Percentiles rank a stretch among this genome's conserved stretches.
Evolutionary conservation across 352 stramenopile species (phyloP).

Genomic region (Pythium plurisporium): DNA sequence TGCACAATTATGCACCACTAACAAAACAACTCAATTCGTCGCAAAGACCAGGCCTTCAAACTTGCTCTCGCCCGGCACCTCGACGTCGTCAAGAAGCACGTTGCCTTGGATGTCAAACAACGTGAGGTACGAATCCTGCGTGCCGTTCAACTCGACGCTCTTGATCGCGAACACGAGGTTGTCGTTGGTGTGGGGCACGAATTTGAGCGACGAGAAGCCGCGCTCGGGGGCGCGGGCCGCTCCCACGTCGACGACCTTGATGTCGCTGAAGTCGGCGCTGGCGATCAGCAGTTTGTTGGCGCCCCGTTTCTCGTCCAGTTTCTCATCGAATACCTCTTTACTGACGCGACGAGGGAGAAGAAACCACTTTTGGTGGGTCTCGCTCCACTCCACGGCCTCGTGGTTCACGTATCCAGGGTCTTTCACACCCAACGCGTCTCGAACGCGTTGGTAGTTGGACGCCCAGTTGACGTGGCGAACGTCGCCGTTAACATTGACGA

Average conservation of each 20-base stretch:
- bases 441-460: slow-evolving; percentile 91
- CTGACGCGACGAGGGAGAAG: slow-evolving; percentile 96
- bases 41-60: slow-evolving; percentile 93
- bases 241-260: slow-evolving; percentile 80
- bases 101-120: slow-evolving; percentile 90
- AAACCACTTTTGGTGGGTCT: slow-evolving; percentile 94
- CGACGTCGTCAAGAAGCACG: slow-evolving; percentile 87
- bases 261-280: slow-evolving; percentile 85
- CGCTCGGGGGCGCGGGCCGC: slow-evolving; percentile 76
- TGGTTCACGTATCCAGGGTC: slow-evolving; percentile 96
- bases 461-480: slow-evolving; percentile 93
- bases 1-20: too few relatives aligned
- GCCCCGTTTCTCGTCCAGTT: slow-evolving; percentile 91
- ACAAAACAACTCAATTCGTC: too few relatives aligned
- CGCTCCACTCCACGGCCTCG: slow-evolving; percentile 97
- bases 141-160: slow-evolving; percentile 90
- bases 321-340: slow-evolving; percentile 93
- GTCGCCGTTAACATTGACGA: slow-evolving; percentile 81
- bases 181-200: slow-evolving; percentile 90
- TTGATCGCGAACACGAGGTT: slow-evolving; percentile 91
- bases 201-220: slow-evolving; percentile 95
- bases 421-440: slow-evolving; percentile 83
- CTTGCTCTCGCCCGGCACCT: slow-evolving; percentile 89
- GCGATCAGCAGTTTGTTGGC: slow-evolving; percentile 89
- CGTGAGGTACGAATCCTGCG: slow-evolving; percentile 91